Base-by-base conservation (phyloP, 2,329 filamentous ascomycete genomes). In the Aspergillus proliferans region DNA sequence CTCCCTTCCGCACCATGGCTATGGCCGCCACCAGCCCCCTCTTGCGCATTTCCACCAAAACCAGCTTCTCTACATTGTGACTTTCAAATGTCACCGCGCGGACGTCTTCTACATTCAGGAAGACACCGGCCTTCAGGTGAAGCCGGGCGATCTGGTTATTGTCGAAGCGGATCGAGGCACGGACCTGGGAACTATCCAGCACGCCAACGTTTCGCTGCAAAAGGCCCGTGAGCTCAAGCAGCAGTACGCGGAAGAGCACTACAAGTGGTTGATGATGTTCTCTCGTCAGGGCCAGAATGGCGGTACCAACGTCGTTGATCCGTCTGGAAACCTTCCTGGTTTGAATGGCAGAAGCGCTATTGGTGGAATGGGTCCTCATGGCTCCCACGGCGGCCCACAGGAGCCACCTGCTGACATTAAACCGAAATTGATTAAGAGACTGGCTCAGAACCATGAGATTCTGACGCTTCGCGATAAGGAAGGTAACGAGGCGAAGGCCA, bases 251-350 rank as follows among this genome's bases (percentile, higher is more conserved):
- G 89, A 96, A 66, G 90, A 97, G 66, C 93, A 98, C 67, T 96
- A 95, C 73, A 91, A 90, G 63, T 97, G 92, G 88, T 79, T 98
- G 47, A 95, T 97, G 87, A 93, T 97, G 87, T 98, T 96, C 69
- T 95, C 90, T 1, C 85, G 90, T 66, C 87, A 83, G 64, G 88
- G 72, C 57, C 76, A 66, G 55, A 67, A 67, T 47, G 73, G 73
- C 21, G 66, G 68, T 3, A 64, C 70, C 10, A 70, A 66, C 46
- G 65, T 68, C 4, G 64, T 70, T 43, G 69, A 68, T 51, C 58
- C 71, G 9, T 64, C 67, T 46, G 83, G 85, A 24, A 75, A 84
- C 46, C 78, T 85, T 70, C 79, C 84, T 8, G 79, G 81, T 12
- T 74, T 84, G 12, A 83, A 79, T 58, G 79, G 81, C 42, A 83